Evolutionary conservation across 768 basidiomycete species (phyloP).

Genomic region (Lentinula sp.): DNA sequence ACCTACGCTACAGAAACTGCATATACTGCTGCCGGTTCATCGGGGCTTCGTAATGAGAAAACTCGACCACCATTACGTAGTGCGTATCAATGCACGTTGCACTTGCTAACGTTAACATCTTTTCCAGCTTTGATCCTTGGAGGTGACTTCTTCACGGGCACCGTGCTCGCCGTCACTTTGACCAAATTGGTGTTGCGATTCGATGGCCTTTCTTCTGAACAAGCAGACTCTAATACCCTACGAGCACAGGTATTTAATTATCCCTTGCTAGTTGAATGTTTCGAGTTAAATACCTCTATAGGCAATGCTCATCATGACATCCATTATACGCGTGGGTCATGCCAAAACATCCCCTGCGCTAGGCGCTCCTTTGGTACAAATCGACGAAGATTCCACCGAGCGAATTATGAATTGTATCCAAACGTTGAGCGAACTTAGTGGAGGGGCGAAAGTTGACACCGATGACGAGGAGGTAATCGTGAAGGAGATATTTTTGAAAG

Average conservation of each 20-base stretch:
- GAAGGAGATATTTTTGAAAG: slow-evolving; percentile 71
- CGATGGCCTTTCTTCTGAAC: slow-evolving; percentile 28
- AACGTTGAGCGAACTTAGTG: slow-evolving; percentile 76
- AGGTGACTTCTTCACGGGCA: slow-evolving; percentile 96
- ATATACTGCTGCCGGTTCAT: slow-evolving; percentile 58
- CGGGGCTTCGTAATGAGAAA: slow-evolving; percentile 75
- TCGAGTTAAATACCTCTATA: slow-evolving; percentile 19
- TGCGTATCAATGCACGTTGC: slow-evolving; percentile 15
- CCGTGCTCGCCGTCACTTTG: slow-evolving; percentile 83
- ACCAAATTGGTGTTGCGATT: slow-evolving; percentile 89
- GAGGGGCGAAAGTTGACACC: slow-evolving; percentile 21
- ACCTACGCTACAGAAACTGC: slow-evolving; percentile 98
- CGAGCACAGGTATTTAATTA: slow-evolving; percentile 66
- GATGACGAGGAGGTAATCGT: slow-evolving; percentile 29
- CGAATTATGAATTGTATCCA: slow-evolving; percentile 95
- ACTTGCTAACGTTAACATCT: neutral
- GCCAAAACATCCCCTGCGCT: slow-evolving; percentile 89
- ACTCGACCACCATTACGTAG: slow-evolving; percentile 86
- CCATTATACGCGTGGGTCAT: slow-evolving; percentile 93
- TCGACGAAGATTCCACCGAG: slow-evolving; percentile 97
- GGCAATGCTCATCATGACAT: slow-evolving; percentile 98
- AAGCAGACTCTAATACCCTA: slow-evolving; percentile 58
- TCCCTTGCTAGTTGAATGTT: neutral
- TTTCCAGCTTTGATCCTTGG: slow-evolving; percentile 76
- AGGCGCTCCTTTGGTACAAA: slow-evolving; percentile 23